These are phyloP conservation scores for Hygrocybe punicea DNA, from an alignment of 768 basidiomycete genomes.

Conservation along the genomic window DNA sequence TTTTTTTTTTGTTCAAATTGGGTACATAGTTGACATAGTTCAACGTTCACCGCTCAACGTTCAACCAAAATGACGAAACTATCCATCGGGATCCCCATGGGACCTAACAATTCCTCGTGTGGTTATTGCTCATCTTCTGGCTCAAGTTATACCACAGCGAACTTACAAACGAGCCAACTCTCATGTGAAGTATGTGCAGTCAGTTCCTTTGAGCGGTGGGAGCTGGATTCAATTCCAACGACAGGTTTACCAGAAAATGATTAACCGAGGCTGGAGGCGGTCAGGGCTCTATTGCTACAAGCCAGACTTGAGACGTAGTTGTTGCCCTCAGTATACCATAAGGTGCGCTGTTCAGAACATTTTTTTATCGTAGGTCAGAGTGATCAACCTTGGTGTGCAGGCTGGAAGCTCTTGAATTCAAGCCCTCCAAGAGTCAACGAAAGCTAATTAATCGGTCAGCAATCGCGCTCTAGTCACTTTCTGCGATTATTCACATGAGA, in stretches of 20 bases:
- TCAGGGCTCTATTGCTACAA: conserved; percentile 81
- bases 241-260: conserved; percentile 78
- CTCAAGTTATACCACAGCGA: conserved; percentile 42
- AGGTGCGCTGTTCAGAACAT: conserved; percentile 45
- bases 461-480: not conserved
- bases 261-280: conserved; percentile 81
- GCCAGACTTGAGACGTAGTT: conserved; percentile 74
- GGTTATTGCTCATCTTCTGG: conserved; percentile 67
- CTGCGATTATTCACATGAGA: not conserved
- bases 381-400: not conserved
- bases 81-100: conserved; percentile 40
- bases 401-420: conserved; percentile 57
- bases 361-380: not conserved
- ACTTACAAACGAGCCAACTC: conserved; percentile 48
- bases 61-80: conserved; percentile 16
- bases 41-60: no score
- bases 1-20: no score
- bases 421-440: conserved; percentile 69
- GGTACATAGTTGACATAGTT: no score
- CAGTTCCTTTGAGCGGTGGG: no score
- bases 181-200: conserved; percentile 47
- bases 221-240: not conserved
- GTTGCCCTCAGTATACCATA: conserved; percentile 95
- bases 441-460: conserved; percentile 66
- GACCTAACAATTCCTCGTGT: conserved; percentile 45